Percentiles rank a stretch among this genome's conserved stretches.
phyloP scores from a whole-genome alignment of 352 stramenopile genomes.

The Blastocystis sp. region DNA sequence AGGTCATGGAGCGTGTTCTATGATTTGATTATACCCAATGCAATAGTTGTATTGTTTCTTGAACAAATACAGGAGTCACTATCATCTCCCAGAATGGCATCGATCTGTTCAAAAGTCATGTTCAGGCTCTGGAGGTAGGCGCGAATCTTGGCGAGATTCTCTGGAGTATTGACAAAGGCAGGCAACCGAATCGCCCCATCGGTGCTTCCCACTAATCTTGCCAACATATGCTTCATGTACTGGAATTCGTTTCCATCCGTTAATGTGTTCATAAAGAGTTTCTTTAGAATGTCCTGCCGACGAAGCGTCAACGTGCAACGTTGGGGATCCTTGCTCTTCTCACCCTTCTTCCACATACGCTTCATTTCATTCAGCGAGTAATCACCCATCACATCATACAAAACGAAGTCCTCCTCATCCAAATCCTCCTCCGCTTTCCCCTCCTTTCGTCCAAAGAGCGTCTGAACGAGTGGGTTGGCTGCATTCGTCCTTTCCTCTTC shows the following conservation, averaged over 20 bases:
- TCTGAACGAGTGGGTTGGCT: too few relatives aligned
- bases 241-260: not conserved
- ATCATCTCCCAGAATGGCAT: constrained; percentile 23
- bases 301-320: not conserved
- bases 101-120: constrained; percentile 36
- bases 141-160: constrained; percentile 35
- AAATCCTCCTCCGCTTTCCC: too few relatives aligned
- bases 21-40: not conserved
- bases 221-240: not conserved
- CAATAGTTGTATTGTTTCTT: not conserved
- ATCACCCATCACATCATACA: constrained; percentile 11
- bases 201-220: not conserved
- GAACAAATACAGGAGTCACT: constrained; percentile 38
- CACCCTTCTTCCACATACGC: not conserved
- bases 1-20: not conserved
- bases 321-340: not conserved
- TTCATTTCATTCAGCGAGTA: constrained; percentile 31
- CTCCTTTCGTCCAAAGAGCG: not conserved
- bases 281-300: not conserved
- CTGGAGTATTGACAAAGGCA: not conserved
- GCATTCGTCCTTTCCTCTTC: not conserved
- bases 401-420: constrained; percentile 23
- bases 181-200: not conserved
- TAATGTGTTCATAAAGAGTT: constrained; percentile 12
- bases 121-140: constrained; percentile 11